Base-by-base conservation (phyloP, 2,329 filamentous ascomycete genomes). In the Talaromyces sp. region DNA sequence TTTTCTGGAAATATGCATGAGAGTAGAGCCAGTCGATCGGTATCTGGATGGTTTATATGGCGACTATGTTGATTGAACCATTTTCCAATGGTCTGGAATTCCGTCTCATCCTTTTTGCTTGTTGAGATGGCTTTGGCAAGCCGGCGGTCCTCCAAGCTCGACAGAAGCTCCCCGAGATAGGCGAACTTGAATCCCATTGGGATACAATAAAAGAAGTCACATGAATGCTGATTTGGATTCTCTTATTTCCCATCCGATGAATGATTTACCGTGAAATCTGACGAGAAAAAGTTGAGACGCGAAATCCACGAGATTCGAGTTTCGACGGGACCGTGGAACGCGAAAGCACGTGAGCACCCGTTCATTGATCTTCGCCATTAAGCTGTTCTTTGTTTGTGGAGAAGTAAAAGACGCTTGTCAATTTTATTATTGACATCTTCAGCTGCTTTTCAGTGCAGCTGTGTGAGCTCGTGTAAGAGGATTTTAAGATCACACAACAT, bases 1-100 rank as follows among this genome's bases (percentile, higher is more conserved):
- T 82, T 86, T 57, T 91, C 86, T 0, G 91, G 90, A 0, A 95
- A 81, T 0, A 97, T 72, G 2, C 87, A 86, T 1, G 89, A 92
- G 0, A 96, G 76, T 1, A 96, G 74, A 2, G 89, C 87, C 1
- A 83, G 75, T 1, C 80, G 76, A 63, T 86, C 76, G 1, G 82
- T 83, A 24, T 81, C 77, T 7, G 82, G 73, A 0, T 79, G 76
- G 65, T 86, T 75, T 14, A 96, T 79, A 1, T 73, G 71, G 14
- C 71, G 70, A 4, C 82, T 82, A 67, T 96, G 82, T 1, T 77
- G 74, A 13, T 69, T 67, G 70, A 95, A 94, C 91, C 92, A 97
- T 24, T 77, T 70, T 9, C 74, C 65, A 32, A 90, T 78, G 4
- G 71, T 73, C n/a, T 72, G 77, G 69, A 62, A 75, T 69, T 61